Evolutionary conservation across 2,329 filamentous ascomycete species (phyloP), one percentile per base, ranked within the genome.

Genomic region (Trichoderma atrobrunneum): DNA sequence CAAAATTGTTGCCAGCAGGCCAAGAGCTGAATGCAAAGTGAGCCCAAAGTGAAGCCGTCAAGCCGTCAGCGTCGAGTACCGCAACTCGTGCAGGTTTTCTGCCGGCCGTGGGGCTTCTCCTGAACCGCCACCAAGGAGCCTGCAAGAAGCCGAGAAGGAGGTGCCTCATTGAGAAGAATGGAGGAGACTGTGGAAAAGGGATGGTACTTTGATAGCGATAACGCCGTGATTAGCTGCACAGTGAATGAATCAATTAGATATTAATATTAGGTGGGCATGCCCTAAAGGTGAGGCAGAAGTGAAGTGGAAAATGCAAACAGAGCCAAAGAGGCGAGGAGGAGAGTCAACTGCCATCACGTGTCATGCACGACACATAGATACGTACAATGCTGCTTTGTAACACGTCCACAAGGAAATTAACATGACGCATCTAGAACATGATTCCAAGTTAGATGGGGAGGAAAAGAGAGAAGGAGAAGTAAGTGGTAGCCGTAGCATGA

Each of bases 301-400:
- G 57, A 70, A 54, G 30, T 43, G 39, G 39, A n/a, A 43, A n/a
- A 54, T 18, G 21, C 18, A 14, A 11, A 51, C 21, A 18, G 36
- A 24, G 7, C 21, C 7, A 16, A 11, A 28, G 34, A 24, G 26
- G 30, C 21, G 12, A 18, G 32, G 26, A 4, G 7, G 16, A 34
- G 26, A 60, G 66, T 12, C 12, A 12, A 48, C 36, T 54, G 39
- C 10, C 30, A 70, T 70, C 67, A 70, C 67, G 67, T 70, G 66
- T 57, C 48, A 24, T 24, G 57, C 48, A 24, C 18, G 57, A 60
- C 57, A 34, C 34, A 60, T 21, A 24, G n/a, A 54, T 24, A 14
- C 48, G 21, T 21, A 24, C 21, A 21, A 5, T n/a, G 32, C 7
- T 57, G n/a, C 30, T n/a, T n/a, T 39, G 5, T 12, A 54, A n/a